Evolutionary conservation across 2,329 filamentous ascomycete genomes (phyloP), one percentile per base, ranked within the genome.

Genomic region (Aspergillus novofumigatus): DNA sequence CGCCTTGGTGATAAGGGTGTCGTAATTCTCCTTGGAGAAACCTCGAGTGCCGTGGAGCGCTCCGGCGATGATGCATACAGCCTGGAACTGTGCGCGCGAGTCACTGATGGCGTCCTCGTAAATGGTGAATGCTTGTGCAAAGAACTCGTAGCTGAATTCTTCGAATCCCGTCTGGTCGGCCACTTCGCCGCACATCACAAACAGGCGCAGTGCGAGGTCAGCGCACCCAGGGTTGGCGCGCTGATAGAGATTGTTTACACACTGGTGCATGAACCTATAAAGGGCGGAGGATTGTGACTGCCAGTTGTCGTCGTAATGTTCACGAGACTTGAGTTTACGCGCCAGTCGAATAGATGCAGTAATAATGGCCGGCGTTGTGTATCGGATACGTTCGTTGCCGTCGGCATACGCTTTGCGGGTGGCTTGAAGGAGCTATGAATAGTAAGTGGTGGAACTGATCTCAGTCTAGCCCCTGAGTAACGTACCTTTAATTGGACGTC

Each of bases 61-160:
- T 56, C 89, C 91, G 2, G 93, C 91, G 68, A 99, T 92, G 42
- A 97, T 88, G 66, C 92, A 97, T 0, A 99, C 94, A 1, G 94
- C 93, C 77, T 99, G 94, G 80, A 97, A 99, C 72, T 99, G 94
- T 14, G 92, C 93, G 72, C 95, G 88, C 17, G 92, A 96, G 72
- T 99, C 95, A 60, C 91, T 94, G 62, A 99, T 90, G 0, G 91
- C 89, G 74, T 99, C 94, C 72, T 99, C 94, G 70, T 99, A 99
- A 8, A 97, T 91, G 0, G 93, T 97, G 67, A 99, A 99, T 0
- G 94, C 93, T 74, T 99, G 94, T 0, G 94, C 94, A 67, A 97
- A 97, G 78, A 95, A 99, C 71, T 99, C 94, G 73, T 99, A 99
- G 10, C 92, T 90, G 45, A 96, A 91, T 76, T 99, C 94, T 72